Percentiles rank a stretch among this genome's conserved stretches.
These are phyloP conservation scores for Epichloe gansuensis DNA, from an alignment of 2,329 filamentous ascomycete species.

Conservation along the genomic window DNA sequence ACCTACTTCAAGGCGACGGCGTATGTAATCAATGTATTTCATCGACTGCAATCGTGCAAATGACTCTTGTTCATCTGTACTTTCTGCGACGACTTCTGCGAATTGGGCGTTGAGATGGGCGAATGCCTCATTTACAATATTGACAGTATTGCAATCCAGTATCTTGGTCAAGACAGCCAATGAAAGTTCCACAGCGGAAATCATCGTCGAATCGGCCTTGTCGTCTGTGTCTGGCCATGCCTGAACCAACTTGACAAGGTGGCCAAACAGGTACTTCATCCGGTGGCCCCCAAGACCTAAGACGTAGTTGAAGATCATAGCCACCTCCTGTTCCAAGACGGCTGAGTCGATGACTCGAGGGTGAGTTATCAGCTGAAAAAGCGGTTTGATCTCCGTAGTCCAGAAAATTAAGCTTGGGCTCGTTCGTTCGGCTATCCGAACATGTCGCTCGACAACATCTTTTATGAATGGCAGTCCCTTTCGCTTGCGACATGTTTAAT, in stretches of 20 bases:
- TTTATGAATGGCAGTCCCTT: conserved; percentile 17
- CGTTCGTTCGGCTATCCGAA: conserved; percentile 5
- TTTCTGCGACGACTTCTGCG: conserved; percentile 8
- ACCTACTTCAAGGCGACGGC: conserved; percentile 19
- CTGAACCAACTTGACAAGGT: conserved; percentile 10
- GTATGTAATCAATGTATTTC: conserved; percentile 21
- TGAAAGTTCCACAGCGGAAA: conserved; percentile 16
- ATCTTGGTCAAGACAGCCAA: conserved; percentile 21
- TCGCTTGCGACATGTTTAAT: conserved; percentile 16
- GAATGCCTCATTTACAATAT: conserved; percentile 17
- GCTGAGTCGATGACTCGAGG: conserved; percentile 22
- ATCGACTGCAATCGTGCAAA: conserved; percentile 18
- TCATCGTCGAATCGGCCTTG: conserved; percentile 5
- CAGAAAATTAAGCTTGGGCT: conserved; percentile 12
- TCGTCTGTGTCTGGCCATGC: conserved; percentile 7
- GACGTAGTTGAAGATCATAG: conserved; percentile 22
- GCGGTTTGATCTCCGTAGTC: conserved; percentile 16
- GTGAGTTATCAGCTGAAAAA: conserved; percentile 26
- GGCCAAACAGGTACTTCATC: conserved; percentile 21
- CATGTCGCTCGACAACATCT: conserved; percentile 14
- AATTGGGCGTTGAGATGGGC: conserved; percentile 12
- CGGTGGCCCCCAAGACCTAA: conserved; percentile 21
- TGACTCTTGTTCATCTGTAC: conserved; percentile 9
- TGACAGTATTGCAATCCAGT: conserved; percentile 24
- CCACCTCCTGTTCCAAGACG: conserved; percentile 26